Conservation (phyloP, 768 basidiomycete species). For the Lenzites betulinus region DNA sequence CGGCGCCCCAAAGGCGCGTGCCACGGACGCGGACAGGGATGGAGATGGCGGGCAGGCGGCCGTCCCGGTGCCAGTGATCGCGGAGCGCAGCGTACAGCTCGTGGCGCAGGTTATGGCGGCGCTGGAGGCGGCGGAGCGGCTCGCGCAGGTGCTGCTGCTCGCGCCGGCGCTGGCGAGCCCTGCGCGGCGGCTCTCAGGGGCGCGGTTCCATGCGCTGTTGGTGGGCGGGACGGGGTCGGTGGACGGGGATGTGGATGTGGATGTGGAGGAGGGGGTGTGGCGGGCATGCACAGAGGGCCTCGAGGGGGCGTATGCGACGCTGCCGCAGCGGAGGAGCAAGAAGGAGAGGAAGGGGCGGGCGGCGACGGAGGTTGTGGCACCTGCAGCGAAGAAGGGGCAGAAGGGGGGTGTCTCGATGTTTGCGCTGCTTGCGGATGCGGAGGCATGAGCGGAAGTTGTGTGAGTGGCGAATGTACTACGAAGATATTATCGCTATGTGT, state of each 20-base stretch:
- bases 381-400: constrained; percentile 24
- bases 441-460: constrained; percentile 31
- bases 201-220: constrained; percentile 56
- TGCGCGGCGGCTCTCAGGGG: constrained; percentile 58
- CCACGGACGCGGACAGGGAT: too few relatives aligned
- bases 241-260: too few relatives aligned
- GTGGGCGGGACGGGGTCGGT: constrained; percentile 27
- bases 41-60: constrained; percentile 26
- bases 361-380: constrained; percentile 1
- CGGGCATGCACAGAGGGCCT: constrained; percentile 49
- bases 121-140: constrained; percentile 57
- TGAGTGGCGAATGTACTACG: background rate
- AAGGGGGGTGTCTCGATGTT: constrained; percentile 36
- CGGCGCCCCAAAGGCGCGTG: too few relatives aligned
- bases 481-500: background rate
- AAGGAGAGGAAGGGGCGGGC: constrained; percentile 41
- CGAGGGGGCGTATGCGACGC: constrained; percentile 47
- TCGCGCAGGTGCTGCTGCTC: constrained; percentile 65
- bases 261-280: constrained; percentile 43
- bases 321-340: constrained; percentile 38
- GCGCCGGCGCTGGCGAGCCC: constrained; percentile 47
- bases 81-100: constrained; percentile 67
- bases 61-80: constrained; percentile 38
- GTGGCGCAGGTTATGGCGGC: constrained; percentile 63
- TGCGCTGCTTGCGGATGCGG: constrained; percentile 43